Percentiles rank a stretch among this genome's conserved stretches.
phyloP scores from a whole-genome alignment of 2,329 filamentous ascomycete genomes.

The Aspergillus tamarii region DNA sequence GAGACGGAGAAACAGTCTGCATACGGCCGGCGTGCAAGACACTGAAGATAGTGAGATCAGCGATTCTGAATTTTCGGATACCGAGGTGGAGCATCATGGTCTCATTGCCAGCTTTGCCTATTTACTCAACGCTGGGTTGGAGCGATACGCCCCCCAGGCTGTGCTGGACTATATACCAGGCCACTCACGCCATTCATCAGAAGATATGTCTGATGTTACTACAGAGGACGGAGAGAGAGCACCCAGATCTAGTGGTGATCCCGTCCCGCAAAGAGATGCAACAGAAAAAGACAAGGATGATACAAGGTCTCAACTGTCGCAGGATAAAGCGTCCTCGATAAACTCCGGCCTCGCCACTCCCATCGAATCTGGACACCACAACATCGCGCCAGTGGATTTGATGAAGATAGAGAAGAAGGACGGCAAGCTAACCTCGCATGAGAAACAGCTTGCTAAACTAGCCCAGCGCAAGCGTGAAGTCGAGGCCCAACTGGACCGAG shows the following conservation, averaged over 20 bases:
- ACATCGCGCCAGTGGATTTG: slow-evolving; percentile 27
- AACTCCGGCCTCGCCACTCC: slow-evolving; percentile 25
- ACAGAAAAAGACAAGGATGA: slow-evolving; percentile 13
- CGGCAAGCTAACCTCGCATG: slow-evolving; percentile 38
- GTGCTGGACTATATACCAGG: slow-evolving; percentile 53
- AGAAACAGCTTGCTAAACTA: slow-evolving; percentile 49
- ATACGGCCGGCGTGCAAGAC: slow-evolving; percentile 4
- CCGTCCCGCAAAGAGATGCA: neutral
- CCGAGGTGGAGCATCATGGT: slow-evolving; percentile 33
- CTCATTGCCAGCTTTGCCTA: slow-evolving; percentile 41
- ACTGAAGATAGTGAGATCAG: slow-evolving; percentile 17
- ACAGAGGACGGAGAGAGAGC: neutral
- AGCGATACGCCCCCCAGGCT: slow-evolving; percentile 55
- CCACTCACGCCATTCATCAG: slow-evolving; percentile 23
- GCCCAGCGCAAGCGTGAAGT: slow-evolving; percentile 44
- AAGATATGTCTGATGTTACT: slow-evolving; percentile 2
- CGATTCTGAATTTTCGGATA: slow-evolving; percentile 24
- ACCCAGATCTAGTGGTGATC: slow-evolving; percentile 1
- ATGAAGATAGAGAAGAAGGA: slow-evolving; percentile 32
- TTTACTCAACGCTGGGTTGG: slow-evolving; percentile 48
- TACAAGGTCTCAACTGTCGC: slow-evolving; percentile 10
- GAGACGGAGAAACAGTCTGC: slow-evolving; percentile 7
- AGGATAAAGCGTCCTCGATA: slow-evolving; percentile 22
- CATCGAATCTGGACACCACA: slow-evolving; percentile 24
- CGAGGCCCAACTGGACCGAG: slow-evolving; percentile 40